phyloP scores from a whole-genome alignment of 805 yeast genomes.

The Teunomyces atbi region DNA sequence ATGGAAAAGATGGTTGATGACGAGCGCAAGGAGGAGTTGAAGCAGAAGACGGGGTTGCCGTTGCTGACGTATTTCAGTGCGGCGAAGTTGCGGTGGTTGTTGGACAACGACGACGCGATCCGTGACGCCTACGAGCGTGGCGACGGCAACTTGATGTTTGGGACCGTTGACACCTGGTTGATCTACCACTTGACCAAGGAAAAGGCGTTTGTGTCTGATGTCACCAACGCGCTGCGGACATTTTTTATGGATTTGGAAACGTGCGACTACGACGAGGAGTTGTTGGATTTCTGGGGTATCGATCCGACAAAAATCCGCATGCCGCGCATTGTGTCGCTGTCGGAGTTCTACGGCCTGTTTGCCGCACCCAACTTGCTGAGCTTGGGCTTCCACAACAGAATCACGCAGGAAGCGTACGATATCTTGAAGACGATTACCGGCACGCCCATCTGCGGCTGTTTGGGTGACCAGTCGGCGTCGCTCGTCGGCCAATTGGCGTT shows the following conservation, averaged over 20 bases:
- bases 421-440: conserved; percentile 50
- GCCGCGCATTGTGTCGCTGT: conserved; percentile 77
- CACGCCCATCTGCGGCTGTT: conserved; percentile 81
- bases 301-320: conserved; percentile 61
- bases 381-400: conserved; percentile 50
- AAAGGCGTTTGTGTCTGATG: conserved; percentile 73
- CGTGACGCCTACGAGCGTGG: conserved; percentile 69
- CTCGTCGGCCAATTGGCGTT: conserved; percentile 90
- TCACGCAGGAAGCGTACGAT: conserved; percentile 52
- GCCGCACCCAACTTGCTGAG: conserved; percentile 54
- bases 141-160: conserved; percentile 75
- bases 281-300: conserved; percentile 77
- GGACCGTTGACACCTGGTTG: conserved; percentile 94
- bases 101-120: conserved; percentile 72
- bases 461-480: conserved; percentile 94
- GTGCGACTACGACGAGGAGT: conserved; percentile 68
- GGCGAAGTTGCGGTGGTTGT: conserved; percentile 83
- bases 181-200: conserved; percentile 77
- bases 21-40: conserved; percentile 55
- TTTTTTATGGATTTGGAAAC: conserved; percentile 82
- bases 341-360: conserved; percentile 76
- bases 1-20: conserved; percentile 53
- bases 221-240: conserved; percentile 90
- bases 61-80: conserved; percentile 90
- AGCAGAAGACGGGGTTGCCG: conserved; percentile 77